Conservation (phyloP, 1,284 basidiomycete genomes). For the Irpex sp. region DNA sequence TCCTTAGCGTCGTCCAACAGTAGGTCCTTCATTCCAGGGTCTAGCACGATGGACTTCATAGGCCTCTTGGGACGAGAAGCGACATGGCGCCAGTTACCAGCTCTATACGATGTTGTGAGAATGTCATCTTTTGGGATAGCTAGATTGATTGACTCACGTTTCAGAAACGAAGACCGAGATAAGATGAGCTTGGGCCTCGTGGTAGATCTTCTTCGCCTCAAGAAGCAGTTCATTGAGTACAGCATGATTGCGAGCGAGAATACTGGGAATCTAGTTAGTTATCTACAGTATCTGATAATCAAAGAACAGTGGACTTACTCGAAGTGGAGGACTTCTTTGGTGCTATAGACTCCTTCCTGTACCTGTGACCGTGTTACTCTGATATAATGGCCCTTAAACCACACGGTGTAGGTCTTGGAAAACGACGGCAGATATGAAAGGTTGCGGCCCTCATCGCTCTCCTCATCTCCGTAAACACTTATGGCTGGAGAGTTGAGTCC, state of each 20-base stretch:
- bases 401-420: conserved; percentile 25
- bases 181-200: conserved; percentile 45
- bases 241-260: conserved; percentile 44
- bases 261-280: conserved; percentile 31
- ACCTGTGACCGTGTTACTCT: conserved; percentile 23
- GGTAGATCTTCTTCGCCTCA: conserved; percentile 54
- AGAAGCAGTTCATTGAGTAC: conserved; percentile 48
- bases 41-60: conserved; percentile 62
- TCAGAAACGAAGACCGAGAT: conserved; percentile 58
- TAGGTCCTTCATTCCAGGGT: conserved; percentile 60
- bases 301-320: conserved; percentile 18
- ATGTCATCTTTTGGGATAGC: neutral
- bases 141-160: conserved; percentile 27
- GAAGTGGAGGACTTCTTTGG: conserved; percentile 24
- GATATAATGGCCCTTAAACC: conserved; percentile 30
- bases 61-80: conserved; percentile 61
- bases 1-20: conserved; percentile 64
- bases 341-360: conserved; percentile 19
- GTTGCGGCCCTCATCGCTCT: conserved; percentile 21
- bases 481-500: conserved; percentile 18
- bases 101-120: neutral
- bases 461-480: conserved; percentile 14
- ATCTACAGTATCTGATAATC: neutral
- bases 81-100: conserved; percentile 45
- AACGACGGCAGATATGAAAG: conserved; percentile 29